Conservation (phyloP, 2,329 filamentous ascomycete genomes). For the Elsinoe arachidis region DNA sequence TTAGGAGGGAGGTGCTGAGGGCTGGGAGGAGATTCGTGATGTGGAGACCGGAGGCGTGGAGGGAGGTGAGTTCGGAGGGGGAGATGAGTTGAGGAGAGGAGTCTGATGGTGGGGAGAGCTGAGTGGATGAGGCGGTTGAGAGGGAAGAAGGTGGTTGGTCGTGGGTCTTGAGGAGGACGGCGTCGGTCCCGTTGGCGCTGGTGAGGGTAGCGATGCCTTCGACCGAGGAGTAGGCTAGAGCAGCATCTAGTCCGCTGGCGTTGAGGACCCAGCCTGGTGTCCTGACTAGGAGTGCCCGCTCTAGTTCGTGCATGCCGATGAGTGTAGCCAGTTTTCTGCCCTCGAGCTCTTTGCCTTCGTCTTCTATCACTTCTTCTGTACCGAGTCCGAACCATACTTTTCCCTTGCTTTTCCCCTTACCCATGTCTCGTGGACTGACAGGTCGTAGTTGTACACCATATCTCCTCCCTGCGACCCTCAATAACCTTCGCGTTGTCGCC, state of each 20-base stretch:
- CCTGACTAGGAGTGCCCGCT: constrained; percentile 37
- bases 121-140: no score
- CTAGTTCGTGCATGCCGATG: constrained; percentile 37
- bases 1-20: constrained; percentile 19
- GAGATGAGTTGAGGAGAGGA: background rate
- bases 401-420: constrained; percentile 27
- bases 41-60: background rate
- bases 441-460: constrained; percentile 39
- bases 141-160: background rate
- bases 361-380: background rate
- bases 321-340: constrained; percentile 31
- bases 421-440: constrained; percentile 30
- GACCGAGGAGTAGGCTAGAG: constrained; percentile 34
- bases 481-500: constrained; percentile 35
- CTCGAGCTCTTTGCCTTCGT: constrained; percentile 2
- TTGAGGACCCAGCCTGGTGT: constrained; percentile 39
- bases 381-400: constrained; percentile 28
- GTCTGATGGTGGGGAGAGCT: background rate
- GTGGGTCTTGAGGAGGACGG: constrained; percentile 26
- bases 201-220: constrained; percentile 30
- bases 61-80: background rate
- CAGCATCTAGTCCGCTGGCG: constrained; percentile 37
- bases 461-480: constrained; percentile 37
- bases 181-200: constrained; percentile 26
- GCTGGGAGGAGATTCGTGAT: constrained; percentile 14